Conservation (phyloP, 176 grass and related monocot genomes). For the Carex pumila region DNA sequence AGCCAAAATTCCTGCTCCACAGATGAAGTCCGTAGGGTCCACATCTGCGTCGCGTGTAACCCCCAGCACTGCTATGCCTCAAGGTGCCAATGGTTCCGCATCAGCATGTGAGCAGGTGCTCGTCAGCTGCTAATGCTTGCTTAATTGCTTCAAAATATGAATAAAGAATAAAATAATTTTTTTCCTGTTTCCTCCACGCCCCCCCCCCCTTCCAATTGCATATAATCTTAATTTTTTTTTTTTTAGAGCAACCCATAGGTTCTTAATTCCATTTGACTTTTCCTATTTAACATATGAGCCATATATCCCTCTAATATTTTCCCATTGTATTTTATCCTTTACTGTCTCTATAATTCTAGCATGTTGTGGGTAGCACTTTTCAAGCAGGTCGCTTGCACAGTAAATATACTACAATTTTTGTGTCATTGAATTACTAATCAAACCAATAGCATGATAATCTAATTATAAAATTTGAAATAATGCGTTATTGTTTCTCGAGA, state of each 20-base stretch:
- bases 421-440: not conserved
- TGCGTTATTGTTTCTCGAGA: not conserved
- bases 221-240: not conserved
- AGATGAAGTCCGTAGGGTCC: constrained; percentile 35
- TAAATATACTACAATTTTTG: not conserved
- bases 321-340: not conserved
- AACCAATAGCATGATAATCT: not conserved
- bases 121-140: not conserved
- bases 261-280: not conserved
- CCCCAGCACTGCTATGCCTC: not conserved
- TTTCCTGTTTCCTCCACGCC: not conserved
- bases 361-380: not conserved
- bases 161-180: not conserved
- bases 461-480: not conserved
- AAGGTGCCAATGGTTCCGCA: not conserved
- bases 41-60: not conserved
- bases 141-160: not conserved
- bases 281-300: not conserved
- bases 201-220: not conserved
- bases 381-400: not conserved
- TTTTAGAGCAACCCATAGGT: too few relatives aligned
- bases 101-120: not conserved
- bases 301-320: not conserved
- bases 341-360: not conserved
- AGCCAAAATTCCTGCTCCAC: too few relatives aligned